Base-by-base conservation (phyloP, 1,139 yeast genomes). In the Magnusiomyces suaveolens region DNA sequence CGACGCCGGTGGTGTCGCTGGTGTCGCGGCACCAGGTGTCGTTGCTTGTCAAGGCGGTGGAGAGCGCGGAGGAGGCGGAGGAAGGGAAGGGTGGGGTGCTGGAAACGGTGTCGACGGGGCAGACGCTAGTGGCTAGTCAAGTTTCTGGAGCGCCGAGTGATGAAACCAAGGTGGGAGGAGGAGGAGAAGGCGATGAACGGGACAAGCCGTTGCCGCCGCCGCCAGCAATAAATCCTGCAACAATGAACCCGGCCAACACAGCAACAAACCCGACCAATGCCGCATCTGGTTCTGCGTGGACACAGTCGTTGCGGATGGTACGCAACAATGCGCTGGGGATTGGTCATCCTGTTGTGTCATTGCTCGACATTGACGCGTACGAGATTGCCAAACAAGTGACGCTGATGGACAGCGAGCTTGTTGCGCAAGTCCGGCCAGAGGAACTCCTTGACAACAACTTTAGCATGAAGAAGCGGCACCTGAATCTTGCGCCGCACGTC, bases 321-420 rank as follows among this genome's bases (percentile, higher is more conserved):
- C 55, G 58, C 36, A 56, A 52, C 43, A 54, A 53, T 10, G 39
- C 24, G 6, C 16, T 36, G 18, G 53, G 48, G 14, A 10, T 21
- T 24, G 38, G 23, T 38, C 52, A 26, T 43, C 33, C 56, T 10
- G 32, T 41, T 12, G 46, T 63, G 43, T 53, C 57, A 77, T 79
- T 62, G 66, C 71, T 83, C 26, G 92, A 86, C 59, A 78, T 84
- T 62, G 88, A 87, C 64, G 84, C 95, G 0, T 72, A 83, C 58
- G 96, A 88, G 63, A 72, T 87, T 50, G 96, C 97, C 1, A 84
- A 84, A 64, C 97, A 89, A 66, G 73, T 90, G 57, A 87, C 96
- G 0, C 71, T 87, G 43, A 79, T 90, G 62, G 96, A 90, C 69
- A 82, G 87, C 6, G 78, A 76, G 50, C 77, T 89, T 50, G 87